A percentile compares a stretch with the other conserved stretches of the same genome.
These are phyloP conservation scores for Solanum rostratum DNA, from an alignment of 257 asterid genomes.

Conservation along the genomic window DNA sequence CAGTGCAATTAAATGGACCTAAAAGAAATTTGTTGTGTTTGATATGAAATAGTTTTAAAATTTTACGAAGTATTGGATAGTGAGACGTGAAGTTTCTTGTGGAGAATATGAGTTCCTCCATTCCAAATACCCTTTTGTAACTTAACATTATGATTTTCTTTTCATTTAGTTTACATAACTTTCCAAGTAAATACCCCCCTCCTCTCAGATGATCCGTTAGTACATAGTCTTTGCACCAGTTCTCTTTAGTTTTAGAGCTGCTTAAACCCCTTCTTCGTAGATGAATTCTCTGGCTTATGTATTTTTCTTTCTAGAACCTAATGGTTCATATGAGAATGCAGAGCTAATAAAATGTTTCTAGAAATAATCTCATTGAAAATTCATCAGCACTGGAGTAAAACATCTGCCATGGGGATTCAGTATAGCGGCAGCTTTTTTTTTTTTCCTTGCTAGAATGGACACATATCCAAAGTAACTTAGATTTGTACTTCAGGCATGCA, in stretches of 20 bases:
- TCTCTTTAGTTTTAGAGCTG: no score
- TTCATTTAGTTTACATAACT: not conserved
- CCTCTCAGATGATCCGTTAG: not conserved
- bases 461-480: no score
- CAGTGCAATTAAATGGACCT: not conserved
- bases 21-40: not conserved
- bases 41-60: not conserved
- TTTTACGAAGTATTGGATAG: not conserved
- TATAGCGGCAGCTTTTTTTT: no score
- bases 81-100: not conserved
- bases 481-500: no score
- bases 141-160: not conserved
- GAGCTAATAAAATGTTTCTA: not conserved
- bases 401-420: no score
- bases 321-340: not conserved
- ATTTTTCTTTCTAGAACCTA: not conserved
- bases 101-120: not conserved
- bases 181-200: not conserved
- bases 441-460: no score
- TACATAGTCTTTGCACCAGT: not conserved
- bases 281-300: not conserved
- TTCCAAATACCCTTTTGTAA: not conserved
- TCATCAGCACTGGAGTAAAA: no score
- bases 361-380: not conserved
- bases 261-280: no score